Evolutionary conservation across 805 yeast species (phyloP).

Genomic region (Saccharomycopsis sp.): DNA sequence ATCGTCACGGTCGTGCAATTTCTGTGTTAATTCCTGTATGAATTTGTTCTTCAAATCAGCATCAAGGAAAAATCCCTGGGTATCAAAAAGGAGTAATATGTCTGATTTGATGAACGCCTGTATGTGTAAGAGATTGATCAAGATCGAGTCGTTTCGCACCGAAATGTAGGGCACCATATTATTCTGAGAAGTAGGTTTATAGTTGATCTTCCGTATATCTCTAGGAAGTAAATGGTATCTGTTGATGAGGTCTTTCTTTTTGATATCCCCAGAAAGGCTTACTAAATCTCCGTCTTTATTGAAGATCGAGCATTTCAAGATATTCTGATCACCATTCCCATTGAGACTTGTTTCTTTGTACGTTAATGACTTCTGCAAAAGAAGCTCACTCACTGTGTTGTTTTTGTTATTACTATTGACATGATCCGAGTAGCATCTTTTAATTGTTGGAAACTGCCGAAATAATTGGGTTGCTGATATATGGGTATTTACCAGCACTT

Average conservation of each 20-base stretch:
- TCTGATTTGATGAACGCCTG: conserved; percentile 84
- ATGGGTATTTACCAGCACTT: not conserved
- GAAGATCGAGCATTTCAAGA: conserved; percentile 60
- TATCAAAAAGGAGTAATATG: conserved; percentile 76
- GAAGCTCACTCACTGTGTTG: conserved; percentile 6
- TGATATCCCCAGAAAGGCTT: conserved; percentile 65
- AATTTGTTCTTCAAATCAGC: conserved; percentile 58
- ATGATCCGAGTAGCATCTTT: not conserved
- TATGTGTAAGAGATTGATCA: conserved; percentile 79
- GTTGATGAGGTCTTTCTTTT: conserved; percentile 63
- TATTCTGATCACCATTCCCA: not conserved
- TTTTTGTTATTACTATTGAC: not conserved
- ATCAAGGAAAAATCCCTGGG: conserved; percentile 48
- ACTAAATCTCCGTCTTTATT: conserved; percentile 62
- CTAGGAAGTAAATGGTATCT: conserved; percentile 76
- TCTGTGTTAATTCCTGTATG: conserved; percentile 78
- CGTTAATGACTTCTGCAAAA: conserved; percentile 13
- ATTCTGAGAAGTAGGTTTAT: conserved; percentile 42
- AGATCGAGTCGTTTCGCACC: conserved; percentile 69
- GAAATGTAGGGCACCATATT: conserved; percentile 89
- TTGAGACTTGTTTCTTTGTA: conserved; percentile 5
- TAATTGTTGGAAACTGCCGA: too few species aligned
- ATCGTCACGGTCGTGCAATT: conserved; percentile 39
- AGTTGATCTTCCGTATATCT: conserved; percentile 74
- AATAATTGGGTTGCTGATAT: too few species aligned